These are phyloP conservation scores for Periconia sp. DNA, from an alignment of 2,329 filamentous ascomycete genomes.

Conservation along the genomic window DNA sequence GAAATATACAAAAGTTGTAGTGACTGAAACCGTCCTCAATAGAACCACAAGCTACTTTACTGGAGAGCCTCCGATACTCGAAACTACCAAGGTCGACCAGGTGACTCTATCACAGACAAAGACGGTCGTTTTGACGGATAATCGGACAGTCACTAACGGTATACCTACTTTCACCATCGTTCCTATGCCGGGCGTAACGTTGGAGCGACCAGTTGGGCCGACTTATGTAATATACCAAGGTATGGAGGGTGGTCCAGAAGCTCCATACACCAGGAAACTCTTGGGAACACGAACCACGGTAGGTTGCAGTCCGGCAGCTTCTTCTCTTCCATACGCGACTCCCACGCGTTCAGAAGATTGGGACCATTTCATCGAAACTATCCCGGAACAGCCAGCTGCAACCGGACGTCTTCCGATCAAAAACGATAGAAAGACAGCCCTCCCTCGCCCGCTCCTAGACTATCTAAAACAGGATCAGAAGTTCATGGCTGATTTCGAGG, in stretches of 20 bases:
- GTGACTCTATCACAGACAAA: constrained; percentile 30
- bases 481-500: constrained; percentile 22
- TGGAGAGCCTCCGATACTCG: constrained; percentile 19
- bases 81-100: constrained; percentile 25
- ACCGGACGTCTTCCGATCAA: too few species aligned
- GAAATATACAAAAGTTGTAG: constrained; percentile 21
- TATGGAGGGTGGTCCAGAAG: constrained; percentile 26
- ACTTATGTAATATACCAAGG: constrained; percentile 35
- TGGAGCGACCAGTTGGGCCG: constrained; percentile 22
- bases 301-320: not conserved
- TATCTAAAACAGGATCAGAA: constrained; percentile 24
- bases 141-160: constrained; percentile 20
- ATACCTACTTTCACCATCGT: constrained; percentile 24
- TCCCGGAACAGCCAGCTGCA: constrained; percentile 3
- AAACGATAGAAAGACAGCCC: constrained; percentile 7
- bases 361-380: constrained; percentile 28
- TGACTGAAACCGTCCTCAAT: constrained; percentile 30
- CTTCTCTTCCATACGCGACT: not conserved
- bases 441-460: constrained; percentile 25
- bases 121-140: constrained; percentile 15
- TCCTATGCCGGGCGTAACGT: constrained; percentile 15
- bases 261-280: not conserved
- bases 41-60: constrained; percentile 27
- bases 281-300: not conserved
- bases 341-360: constrained; percentile 21